Conservation (phyloP, 805 yeast species). For the Pichia sporocuriosa region DNA sequence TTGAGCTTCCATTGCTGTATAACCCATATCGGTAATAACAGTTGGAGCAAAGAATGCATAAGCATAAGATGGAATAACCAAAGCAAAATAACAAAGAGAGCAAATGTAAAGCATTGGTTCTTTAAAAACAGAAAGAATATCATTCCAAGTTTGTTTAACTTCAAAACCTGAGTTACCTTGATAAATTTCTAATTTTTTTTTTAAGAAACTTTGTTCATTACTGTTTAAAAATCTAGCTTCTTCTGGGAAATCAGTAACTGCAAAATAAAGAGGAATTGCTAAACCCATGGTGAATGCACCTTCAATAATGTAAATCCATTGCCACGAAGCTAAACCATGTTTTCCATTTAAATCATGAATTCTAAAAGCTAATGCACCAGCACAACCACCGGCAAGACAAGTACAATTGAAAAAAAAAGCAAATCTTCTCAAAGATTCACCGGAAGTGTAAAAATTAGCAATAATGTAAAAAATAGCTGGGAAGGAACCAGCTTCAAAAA, state of each 20-base stretch:
- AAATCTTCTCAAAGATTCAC: constrained; percentile 63
- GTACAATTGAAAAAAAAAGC: constrained; percentile 65
- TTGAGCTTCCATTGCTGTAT: constrained; percentile 68
- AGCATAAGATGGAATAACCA: constrained; percentile 64
- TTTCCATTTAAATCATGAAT: constrained; percentile 48
- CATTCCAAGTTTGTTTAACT: constrained; percentile 37
- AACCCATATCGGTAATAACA: constrained; percentile 53
- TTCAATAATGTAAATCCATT: constrained; percentile 39
- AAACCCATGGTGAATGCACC: constrained; percentile 32
- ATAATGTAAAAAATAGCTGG: constrained; percentile 70
- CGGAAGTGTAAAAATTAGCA: constrained; percentile 56
- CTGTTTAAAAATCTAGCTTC: constrained; percentile 47
- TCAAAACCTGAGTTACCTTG: constrained; percentile 45
- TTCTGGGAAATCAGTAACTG: constrained; percentile 68
- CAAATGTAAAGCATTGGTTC: constrained; percentile 54
- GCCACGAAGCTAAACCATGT: constrained; percentile 37
- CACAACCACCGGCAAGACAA: constrained; percentile 71
- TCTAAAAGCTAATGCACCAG: constrained; percentile 65
- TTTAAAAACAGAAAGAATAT: constrained; percentile 44
- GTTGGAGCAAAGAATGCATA: constrained; percentile 70
- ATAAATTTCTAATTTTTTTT: constrained; percentile 52
- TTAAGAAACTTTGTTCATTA: constrained; percentile 47
- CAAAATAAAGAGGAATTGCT: constrained; percentile 33
- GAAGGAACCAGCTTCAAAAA: constrained; percentile 65
- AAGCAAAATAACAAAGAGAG: constrained; percentile 57